These are phyloP conservation scores for Pseudozyma tsukubaensis DNA, from an alignment of 1,284 basidiomycete genomes.

Conservation along the genomic window DNA sequence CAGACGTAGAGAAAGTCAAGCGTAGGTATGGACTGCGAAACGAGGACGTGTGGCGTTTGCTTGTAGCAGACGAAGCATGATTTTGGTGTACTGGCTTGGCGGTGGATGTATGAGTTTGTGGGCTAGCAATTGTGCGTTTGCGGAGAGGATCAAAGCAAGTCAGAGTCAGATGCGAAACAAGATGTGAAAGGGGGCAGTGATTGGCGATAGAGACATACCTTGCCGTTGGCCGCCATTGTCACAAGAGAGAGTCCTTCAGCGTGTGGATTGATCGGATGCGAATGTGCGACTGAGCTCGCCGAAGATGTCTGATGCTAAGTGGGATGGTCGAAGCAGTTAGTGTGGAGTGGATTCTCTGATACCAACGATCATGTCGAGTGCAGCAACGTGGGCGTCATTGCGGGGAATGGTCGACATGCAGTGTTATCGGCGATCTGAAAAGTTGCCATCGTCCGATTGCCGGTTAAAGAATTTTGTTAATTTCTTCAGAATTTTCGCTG, in stretches of 20 bases:
- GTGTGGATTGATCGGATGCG: neutral
- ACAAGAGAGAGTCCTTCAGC: neutral
- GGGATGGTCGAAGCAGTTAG: no score
- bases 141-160: neutral
- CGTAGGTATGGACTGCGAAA: slow-evolving; percentile 48
- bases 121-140: slow-evolving; percentile 17
- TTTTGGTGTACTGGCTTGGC: slow-evolving; percentile 54
- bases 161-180: neutral
- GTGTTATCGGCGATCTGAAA: no score
- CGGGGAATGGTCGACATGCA: no score
- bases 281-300: no score
- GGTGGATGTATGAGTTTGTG: slow-evolving; percentile 55
- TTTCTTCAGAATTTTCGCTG: no score
- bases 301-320: no score
- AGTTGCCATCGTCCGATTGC: no score
- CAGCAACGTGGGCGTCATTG: no score
- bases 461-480: no score
- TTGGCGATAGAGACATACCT: neutral
- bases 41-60: slow-evolving; percentile 53
- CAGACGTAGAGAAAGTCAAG: slow-evolving; percentile 63
- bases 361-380: no score
- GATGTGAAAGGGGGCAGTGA: no score
- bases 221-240: neutral
- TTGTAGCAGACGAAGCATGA: slow-evolving; percentile 57
- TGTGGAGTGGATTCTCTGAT: no score